Percentiles rank a stretch among this genome's conserved stretches.
Evolutionary conservation across 2,329 filamentous ascomycete genomes (phyloP).

Genomic region (Alternaria novae-zelandiae): DNA sequence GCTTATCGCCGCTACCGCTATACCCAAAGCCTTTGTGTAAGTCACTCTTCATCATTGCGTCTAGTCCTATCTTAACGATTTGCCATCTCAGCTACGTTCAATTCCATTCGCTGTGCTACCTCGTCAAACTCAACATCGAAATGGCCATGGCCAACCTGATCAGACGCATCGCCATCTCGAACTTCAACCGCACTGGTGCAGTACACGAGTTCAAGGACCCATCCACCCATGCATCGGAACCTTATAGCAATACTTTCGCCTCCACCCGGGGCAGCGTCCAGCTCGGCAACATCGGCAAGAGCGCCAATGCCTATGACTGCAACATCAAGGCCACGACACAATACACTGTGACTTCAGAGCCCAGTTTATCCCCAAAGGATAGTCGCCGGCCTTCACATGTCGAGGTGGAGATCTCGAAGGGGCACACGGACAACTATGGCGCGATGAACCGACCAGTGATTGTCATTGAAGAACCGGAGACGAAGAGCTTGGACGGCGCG

Average conservation of each 20-base stretch:
- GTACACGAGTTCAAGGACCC: background rate
- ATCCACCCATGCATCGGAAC: background rate
- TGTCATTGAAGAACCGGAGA: background rate
- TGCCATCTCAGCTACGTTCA: slow-evolving; percentile 47
- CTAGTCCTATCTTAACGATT: background rate
- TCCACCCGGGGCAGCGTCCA: background rate
- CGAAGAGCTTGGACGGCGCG: background rate
- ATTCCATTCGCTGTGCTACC: slow-evolving; percentile 54
- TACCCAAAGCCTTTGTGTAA: slow-evolving; percentile 48
- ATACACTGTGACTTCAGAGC: background rate
- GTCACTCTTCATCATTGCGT: background rate
- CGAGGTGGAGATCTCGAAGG: background rate
- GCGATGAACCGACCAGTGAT: background rate
- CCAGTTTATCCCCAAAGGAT: background rate
- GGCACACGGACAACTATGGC: background rate
- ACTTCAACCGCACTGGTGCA: background rate
- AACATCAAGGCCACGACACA: background rate
- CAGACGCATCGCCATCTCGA: slow-evolving; percentile 20
- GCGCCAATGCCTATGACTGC: background rate
- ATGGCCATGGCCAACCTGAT: slow-evolving; percentile 43
- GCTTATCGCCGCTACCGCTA: slow-evolving; percentile 52
- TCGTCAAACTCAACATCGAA: slow-evolving; percentile 55
- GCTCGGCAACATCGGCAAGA: background rate
- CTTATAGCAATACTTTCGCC: background rate
- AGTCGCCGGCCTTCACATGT: background rate